Evolutionary conservation across 2,329 filamentous ascomycete genomes (phyloP).

Genomic region (Tolypocladium pustulatum): DNA sequence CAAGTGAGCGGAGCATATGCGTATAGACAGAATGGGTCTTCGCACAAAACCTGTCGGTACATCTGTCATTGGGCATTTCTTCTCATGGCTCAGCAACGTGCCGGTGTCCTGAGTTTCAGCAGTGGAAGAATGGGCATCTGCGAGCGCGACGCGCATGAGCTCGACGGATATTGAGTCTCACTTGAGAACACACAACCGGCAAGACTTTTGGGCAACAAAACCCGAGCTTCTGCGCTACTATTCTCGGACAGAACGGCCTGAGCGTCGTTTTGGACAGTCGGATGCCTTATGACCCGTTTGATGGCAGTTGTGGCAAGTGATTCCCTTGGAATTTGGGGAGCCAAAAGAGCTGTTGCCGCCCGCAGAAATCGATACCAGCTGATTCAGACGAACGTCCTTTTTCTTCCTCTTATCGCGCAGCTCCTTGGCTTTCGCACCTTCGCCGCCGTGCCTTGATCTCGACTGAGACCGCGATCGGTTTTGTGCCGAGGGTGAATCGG

Average conservation of each 20-base stretch:
- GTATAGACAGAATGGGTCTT: neutral
- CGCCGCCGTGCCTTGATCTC: constrained; percentile 13
- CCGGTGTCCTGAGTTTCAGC: neutral
- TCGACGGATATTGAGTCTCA: neutral
- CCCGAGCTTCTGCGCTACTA: neutral
- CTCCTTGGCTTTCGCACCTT: constrained; percentile 28
- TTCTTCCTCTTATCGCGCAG: constrained; percentile 50
- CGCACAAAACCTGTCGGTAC: neutral
- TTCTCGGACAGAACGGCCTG: neutral
- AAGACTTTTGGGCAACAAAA: neutral
- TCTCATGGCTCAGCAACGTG: neutral
- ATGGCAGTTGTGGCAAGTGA: constrained; percentile 51
- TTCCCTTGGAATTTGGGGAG: constrained; percentile 11
- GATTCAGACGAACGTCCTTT: constrained; percentile 57
- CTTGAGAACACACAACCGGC: neutral
- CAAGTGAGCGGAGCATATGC: neutral
- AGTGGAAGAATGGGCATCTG: neutral
- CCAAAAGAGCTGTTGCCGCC: constrained; percentile 13
- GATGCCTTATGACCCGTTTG: constrained; percentile 48
- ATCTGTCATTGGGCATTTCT: neutral
- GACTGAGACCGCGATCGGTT: constrained; percentile 23
- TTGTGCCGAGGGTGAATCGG: constrained; percentile 7
- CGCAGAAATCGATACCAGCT: constrained; percentile 50
- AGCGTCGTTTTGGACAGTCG: constrained; percentile 36
- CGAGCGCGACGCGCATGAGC: neutral